Percentiles rank a stretch among this genome's conserved stretches.
These are phyloP conservation scores for Nosema muscidifuracis DNA, from an alignment of 371 early-diverging fungal genomes.

Conservation along the genomic window DNA sequence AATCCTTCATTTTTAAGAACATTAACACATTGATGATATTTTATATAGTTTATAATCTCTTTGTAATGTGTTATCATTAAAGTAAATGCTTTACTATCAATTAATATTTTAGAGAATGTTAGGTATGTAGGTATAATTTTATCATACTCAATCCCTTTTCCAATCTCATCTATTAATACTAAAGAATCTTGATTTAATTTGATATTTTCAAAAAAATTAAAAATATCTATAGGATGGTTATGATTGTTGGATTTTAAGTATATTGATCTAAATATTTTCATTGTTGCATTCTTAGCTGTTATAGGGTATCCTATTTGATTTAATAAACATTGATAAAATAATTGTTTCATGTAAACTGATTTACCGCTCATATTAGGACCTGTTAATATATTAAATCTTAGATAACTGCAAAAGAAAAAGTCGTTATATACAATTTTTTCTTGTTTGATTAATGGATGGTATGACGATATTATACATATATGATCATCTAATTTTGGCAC, in stretches of 20 bases:
- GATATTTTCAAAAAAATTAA: not conserved
- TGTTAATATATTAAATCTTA: constrained; percentile 60
- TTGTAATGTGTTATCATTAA: not conserved
- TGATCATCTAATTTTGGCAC: not conserved
- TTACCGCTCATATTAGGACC: constrained; percentile 93
- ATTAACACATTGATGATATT: not conserved
- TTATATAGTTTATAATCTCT: not conserved
- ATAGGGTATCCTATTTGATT: constrained; percentile 86
- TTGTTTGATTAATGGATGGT: not conserved
- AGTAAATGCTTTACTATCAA: not conserved
- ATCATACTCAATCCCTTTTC: constrained; percentile 67
- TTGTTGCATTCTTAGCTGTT: constrained; percentile 71
- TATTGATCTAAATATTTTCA: constrained; percentile 52
- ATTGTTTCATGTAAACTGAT: constrained; percentile 74
- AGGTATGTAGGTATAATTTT: not conserved
- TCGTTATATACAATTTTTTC: not conserved
- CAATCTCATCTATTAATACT: constrained; percentile 86
- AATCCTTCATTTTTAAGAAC: not conserved
- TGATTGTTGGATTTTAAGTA: not conserved
- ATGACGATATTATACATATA: not conserved
- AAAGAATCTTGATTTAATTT: constrained; percentile 68
- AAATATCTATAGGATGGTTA: not conserved
- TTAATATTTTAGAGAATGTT: not conserved
- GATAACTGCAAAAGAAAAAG: not conserved
- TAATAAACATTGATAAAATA: constrained; percentile 75